Conservation (phyloP, 768 basidiomycete species). For the Gloeophyllum trabeum region DNA sequence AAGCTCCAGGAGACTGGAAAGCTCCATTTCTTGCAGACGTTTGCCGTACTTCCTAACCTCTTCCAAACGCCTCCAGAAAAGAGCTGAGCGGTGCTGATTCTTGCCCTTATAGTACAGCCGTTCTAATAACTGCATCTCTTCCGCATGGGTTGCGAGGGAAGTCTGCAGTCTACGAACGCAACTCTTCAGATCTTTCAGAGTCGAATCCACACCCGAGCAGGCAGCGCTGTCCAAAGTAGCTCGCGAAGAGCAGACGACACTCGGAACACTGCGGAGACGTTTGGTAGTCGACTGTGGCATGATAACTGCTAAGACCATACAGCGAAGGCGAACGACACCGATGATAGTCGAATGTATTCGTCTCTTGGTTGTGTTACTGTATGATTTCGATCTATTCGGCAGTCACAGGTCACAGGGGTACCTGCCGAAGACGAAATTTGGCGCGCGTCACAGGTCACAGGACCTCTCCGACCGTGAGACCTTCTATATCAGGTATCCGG, state of each 20-base stretch:
- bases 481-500: no score
- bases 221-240: slow-evolving; percentile 9
- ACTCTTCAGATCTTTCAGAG: slow-evolving; percentile 49
- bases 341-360: no score
- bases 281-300: no score
- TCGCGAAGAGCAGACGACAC: slow-evolving; percentile 8
- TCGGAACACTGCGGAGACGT: no score
- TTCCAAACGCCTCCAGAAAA: slow-evolving; percentile 58
- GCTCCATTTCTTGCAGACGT: slow-evolving; percentile 15
- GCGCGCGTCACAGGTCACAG: no score
- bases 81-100: slow-evolving; percentile 59
- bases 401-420: no score
- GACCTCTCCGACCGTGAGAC: no score
- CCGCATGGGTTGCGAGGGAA: slow-evolving; percentile 26
- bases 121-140: slow-evolving; percentile 51
- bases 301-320: no score
- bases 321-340: no score
- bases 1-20: slow-evolving; percentile 14
- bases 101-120: slow-evolving; percentile 70
- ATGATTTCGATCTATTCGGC: no score
- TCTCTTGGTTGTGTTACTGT: no score
- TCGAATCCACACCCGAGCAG: slow-evolving; percentile 34
- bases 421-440: no score
- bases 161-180: slow-evolving; percentile 40
- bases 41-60: slow-evolving; percentile 49